Evolutionary conservation across 345 rosid species (phyloP).

Genomic region (Citrus cavaleriei): DNA sequence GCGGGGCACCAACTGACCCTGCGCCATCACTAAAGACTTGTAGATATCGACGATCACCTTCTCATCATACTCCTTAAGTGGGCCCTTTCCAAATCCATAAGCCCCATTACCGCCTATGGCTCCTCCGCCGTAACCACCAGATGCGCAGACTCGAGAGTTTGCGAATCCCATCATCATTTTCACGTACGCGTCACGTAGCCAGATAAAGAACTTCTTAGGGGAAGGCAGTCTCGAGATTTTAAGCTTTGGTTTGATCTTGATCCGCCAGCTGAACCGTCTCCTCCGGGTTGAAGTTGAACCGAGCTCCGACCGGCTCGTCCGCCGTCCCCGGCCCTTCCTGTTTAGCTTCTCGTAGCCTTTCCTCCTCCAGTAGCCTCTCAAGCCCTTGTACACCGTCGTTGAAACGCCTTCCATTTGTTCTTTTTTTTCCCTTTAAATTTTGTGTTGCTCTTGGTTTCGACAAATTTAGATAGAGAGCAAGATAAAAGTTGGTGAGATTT

Average conservation of each 20-base stretch:
- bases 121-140: constrained; percentile 35
- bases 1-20: constrained; percentile 39
- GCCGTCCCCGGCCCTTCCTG: constrained; percentile 19
- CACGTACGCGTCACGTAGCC: constrained; percentile 60
- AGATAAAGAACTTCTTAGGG: constrained; percentile 37
- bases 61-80: constrained; percentile 51
- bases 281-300: constrained; percentile 8
- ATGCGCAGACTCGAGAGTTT: constrained; percentile 21
- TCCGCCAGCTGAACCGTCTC: constrained; percentile 30
- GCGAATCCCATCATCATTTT: constrained; percentile 56
- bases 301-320: constrained; percentile 10
- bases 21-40: constrained; percentile 52
- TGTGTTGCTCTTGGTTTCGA: not conserved
- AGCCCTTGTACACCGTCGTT: constrained; percentile 24
- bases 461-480: not conserved
- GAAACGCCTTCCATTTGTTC: constrained; percentile 43
- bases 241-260: constrained; percentile 46
- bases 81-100: constrained; percentile 21
- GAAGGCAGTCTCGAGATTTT: constrained; percentile 18
- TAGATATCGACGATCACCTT: constrained; percentile 66
- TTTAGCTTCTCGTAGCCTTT: constrained; percentile 39
- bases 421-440: not conserved
- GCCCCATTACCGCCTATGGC: not conserved
- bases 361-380: constrained; percentile 37
- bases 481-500: not conserved